Evolutionary conservation across 2,329 filamentous ascomycete species (phyloP).

Genomic region (Cercospora brassicicola): DNA sequence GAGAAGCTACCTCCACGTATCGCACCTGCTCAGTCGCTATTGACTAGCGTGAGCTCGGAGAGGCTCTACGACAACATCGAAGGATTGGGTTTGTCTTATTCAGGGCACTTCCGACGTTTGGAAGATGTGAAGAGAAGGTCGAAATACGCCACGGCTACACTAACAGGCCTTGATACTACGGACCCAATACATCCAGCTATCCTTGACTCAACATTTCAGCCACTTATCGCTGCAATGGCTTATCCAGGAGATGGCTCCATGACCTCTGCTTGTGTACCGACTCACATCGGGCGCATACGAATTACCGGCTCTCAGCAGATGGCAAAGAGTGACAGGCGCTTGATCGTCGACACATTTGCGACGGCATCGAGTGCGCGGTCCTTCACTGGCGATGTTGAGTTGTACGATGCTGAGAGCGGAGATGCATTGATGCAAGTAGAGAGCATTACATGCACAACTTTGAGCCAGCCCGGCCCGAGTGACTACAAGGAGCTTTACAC

Average conservation of each 20-base stretch:
- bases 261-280: constrained; percentile 9
- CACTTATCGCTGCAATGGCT: neutral
- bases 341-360: constrained; percentile 13
- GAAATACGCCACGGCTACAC: neutral
- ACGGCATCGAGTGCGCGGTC: constrained; percentile 5
- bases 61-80: constrained; percentile 11
- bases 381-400: constrained; percentile 9
- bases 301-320: constrained; percentile 11
- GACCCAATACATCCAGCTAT: constrained; percentile 6
- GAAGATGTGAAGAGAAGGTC: constrained; percentile 12
- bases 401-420: constrained; percentile 11
- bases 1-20: constrained; percentile 4
- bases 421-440: constrained; percentile 17
- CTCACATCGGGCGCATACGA: constrained; percentile 5
- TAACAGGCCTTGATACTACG: neutral
- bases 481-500: constrained; percentile 12
- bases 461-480: constrained; percentile 7
- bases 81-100: constrained; percentile 13
- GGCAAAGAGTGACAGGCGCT: constrained; percentile 9
- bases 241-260: constrained; percentile 9
- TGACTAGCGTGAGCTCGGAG: constrained; percentile 12
- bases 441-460: constrained; percentile 8
- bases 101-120: constrained; percentile 10
- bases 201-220: constrained; percentile 10
- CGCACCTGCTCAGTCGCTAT: constrained; percentile 5